phyloP scores from a whole-genome alignment of 1,139 yeast species.

The Candida frijolesensis region DNA sequence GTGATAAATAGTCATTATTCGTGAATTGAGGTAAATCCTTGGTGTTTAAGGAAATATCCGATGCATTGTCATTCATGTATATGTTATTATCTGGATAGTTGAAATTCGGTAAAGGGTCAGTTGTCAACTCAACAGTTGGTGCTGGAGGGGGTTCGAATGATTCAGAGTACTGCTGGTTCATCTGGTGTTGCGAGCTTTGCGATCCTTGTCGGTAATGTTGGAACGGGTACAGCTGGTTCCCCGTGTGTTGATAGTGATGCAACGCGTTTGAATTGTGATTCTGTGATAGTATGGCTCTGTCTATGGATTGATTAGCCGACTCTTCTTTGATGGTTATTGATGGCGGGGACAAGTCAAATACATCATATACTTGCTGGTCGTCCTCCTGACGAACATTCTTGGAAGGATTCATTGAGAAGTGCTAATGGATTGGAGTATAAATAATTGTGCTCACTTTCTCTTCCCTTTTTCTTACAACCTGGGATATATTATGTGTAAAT shows the following conservation, averaged over 20 bases:
- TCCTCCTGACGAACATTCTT: constrained; percentile 15
- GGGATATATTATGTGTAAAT: neutral
- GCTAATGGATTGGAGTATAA: neutral
- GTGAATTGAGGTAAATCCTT: constrained; percentile 9
- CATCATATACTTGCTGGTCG: constrained; percentile 31
- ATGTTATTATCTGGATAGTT: constrained; percentile 1
- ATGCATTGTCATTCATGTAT: constrained; percentile 10
- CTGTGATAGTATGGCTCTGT: constrained; percentile 1
- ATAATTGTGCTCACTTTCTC: neutral
- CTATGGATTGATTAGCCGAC: constrained; percentile 1
- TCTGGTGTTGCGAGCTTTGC: neutral
- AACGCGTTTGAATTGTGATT: constrained; percentile 2
- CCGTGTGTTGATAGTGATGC: constrained; percentile 1
- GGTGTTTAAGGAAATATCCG: constrained; percentile 12
- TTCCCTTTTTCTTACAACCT: neutral
- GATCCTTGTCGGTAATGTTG: neutral
- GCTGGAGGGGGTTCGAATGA: constrained; percentile 9
- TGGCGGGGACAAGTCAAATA: constrained; percentile 22
- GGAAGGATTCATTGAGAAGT: neutral
- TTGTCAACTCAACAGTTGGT: constrained; percentile 7
- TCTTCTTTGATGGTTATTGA: constrained; percentile 8
- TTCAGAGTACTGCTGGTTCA: neutral
- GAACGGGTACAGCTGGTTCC: neutral
- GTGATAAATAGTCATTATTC: constrained; percentile 17
- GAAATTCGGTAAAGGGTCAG: constrained; percentile 10